Conservation (phyloP, 441 rosid genomes). For the Populus hybrid region DNA sequence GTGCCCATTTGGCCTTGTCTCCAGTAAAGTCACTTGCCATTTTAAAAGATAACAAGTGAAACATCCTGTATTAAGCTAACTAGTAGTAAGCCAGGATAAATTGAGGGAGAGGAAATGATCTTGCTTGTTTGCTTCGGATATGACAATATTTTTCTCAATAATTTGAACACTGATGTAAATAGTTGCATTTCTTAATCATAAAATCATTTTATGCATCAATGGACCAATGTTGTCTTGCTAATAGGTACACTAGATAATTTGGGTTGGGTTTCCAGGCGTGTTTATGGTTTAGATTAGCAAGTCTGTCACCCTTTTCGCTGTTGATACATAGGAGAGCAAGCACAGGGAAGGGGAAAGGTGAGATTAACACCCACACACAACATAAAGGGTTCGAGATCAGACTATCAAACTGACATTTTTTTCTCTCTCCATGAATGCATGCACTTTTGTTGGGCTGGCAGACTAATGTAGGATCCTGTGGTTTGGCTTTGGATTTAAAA, state of each 20-base stretch:
- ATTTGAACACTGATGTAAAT: neutral
- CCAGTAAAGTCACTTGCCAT: neutral
- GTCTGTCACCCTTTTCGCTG: neutral
- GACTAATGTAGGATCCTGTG: neutral
- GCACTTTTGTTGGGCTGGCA: neutral
- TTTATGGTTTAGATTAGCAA: neutral
- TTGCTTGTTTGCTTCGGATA: neutral
- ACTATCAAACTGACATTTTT: neutral
- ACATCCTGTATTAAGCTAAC: neutral
- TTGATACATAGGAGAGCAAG: neutral
- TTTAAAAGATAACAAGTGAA: neutral
- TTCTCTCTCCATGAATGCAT: neutral
- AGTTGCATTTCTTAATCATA: neutral
- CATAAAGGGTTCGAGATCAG: neutral
- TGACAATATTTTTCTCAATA: neutral
- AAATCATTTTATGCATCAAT: neutral
- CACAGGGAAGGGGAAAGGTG: neutral
- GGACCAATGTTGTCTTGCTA: neutral
- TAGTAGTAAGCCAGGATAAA: neutral
- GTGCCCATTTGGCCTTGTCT: neutral
- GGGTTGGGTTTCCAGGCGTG: neutral
- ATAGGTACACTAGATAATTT: neutral
- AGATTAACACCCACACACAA: neutral
- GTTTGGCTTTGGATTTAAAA: constrained; percentile 2
- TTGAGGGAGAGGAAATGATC: neutral